A percentile compares a stretch with the other conserved stretches of the same genome.
These are phyloP conservation scores for Aspergillus ustus DNA, from an alignment of 2,329 filamentous ascomycete species.

Conservation along the genomic window DNA sequence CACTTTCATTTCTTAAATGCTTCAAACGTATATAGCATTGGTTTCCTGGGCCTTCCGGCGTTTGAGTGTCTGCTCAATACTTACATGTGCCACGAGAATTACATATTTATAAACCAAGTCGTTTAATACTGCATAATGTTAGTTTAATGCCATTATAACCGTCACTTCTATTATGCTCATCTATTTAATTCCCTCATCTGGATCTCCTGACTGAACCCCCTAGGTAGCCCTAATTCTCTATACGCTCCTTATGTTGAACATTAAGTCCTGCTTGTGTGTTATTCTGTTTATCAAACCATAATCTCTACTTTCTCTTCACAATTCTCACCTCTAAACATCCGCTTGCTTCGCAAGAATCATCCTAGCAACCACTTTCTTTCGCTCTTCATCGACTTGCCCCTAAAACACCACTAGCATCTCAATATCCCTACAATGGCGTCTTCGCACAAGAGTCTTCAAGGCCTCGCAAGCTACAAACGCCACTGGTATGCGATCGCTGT, in stretches of 20 bases:
- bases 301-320: background rate
- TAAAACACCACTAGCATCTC: background rate
- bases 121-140: conserved; percentile 23
- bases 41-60: conserved; percentile 31
- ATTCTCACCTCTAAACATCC: background rate
- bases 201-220: background rate
- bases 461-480: background rate
- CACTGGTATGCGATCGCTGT: background rate
- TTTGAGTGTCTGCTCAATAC: conserved; percentile 35
- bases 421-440: background rate
- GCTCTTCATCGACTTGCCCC: background rate
- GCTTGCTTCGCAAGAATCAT: background rate
- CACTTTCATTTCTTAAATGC: conserved; percentile 81
- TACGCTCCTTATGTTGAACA: background rate
- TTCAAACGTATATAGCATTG: conserved; percentile 36
- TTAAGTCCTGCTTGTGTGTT: background rate
- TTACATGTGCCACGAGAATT: conserved; percentile 31
- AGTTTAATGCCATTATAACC: conserved; percentile 10
- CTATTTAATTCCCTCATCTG: background rate
- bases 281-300: background rate
- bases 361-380: background rate
- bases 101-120: conserved; percentile 23
- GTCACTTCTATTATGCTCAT: conserved; percentile 23
- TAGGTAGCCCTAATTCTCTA: background rate
- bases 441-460: background rate